Base-by-base conservation (phyloP, 768 basidiomycete genomes). In the Gyrodon lividus region DNA sequence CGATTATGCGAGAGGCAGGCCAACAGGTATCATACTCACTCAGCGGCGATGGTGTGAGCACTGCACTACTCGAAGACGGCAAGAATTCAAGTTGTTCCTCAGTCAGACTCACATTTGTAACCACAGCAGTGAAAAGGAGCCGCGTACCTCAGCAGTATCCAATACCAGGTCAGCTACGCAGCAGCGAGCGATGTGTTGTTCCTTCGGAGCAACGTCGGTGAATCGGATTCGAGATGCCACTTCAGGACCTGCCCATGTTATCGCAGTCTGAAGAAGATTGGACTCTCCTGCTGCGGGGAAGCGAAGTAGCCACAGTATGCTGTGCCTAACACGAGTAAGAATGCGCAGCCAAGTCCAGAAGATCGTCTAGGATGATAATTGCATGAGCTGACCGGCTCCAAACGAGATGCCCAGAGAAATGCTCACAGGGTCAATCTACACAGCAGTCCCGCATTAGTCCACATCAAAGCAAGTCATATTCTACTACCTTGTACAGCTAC, bases 281-380 rank as follows among this genome's bases (percentile, higher is more conserved):
- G 67, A 61, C 45, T 80, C 78, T 38, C 76, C 79, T 7, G 76
- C 65, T 1, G 70, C 64, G 6, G 78, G 78, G 54, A 80, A 80
- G 20, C 78, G 77, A 40, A 80, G 68, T 1, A 80, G 65, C 78
- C 78, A 80, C n/a, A 80, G 70, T 45, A 80, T 72, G 48, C 78
- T 78, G 16, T 70, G 70, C 14, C 70, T 74, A 38, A 77, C 72
- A 46, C 67, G 62, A 14, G 62, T 58, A 17, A 80, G 69, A 47
- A 80, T 79, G 30, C 68, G 70, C 34, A 80, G 63, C 78, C 78
- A 80, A n/a, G 72, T 69, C 54, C 69, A 67, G 55, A 79, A 79
- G 56, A 78, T 72, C 10, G 59, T 46, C 75, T 76, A 30, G 10
- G 10, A 30, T 16, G 10, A 30, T 16, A 34, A 48, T 50, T 46